These are phyloP conservation scores for Quercus variabilis DNA, from an alignment of 306 rosid genomes.

Conservation along the genomic window DNA sequence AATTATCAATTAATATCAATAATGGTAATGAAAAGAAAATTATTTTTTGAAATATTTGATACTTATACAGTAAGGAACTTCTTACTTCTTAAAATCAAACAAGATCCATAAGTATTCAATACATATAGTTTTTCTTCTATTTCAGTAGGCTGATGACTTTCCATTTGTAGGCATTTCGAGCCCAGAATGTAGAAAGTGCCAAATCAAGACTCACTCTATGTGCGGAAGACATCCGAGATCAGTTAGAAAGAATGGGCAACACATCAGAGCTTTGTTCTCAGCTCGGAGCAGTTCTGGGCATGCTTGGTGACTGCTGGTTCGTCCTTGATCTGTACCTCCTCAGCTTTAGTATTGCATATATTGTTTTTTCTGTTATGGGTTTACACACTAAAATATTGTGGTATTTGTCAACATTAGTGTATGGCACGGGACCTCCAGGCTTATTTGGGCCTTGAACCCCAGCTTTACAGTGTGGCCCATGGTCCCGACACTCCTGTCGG, in stretches of 20 bases:
- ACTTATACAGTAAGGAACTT: not conserved
- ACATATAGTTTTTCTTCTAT: conserved; percentile 1
- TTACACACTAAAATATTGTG: not conserved
- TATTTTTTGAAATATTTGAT: too few relatives aligned
- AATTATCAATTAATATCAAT: not conserved
- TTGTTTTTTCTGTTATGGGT: not conserved
- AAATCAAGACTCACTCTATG: conserved; percentile 86
- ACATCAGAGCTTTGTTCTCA: conserved; percentile 90
- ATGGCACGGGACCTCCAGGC: too few relatives aligned
- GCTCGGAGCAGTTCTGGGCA: conserved; percentile 97
- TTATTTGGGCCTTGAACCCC: too few relatives aligned
- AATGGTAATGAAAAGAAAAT: too few relatives aligned
- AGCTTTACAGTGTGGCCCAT: too few relatives aligned
- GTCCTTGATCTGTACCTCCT: conserved; percentile 24
- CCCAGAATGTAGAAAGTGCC: conserved; percentile 91
- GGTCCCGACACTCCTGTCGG: too few relatives aligned
- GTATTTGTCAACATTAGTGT: not conserved
- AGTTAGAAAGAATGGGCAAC: conserved; percentile 65
- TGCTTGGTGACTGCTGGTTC: conserved; percentile 98
- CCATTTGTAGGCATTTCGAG: conserved; percentile 75
- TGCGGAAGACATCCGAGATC: conserved; percentile 74
- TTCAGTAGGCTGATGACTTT: conserved; percentile 22
- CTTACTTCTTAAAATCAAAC: not conserved
- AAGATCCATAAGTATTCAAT: not conserved
- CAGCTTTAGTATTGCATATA: not conserved